Conservation (phyloP, 2,329 filamentous ascomycete genomes). For the Talaromyces sp. region DNA sequence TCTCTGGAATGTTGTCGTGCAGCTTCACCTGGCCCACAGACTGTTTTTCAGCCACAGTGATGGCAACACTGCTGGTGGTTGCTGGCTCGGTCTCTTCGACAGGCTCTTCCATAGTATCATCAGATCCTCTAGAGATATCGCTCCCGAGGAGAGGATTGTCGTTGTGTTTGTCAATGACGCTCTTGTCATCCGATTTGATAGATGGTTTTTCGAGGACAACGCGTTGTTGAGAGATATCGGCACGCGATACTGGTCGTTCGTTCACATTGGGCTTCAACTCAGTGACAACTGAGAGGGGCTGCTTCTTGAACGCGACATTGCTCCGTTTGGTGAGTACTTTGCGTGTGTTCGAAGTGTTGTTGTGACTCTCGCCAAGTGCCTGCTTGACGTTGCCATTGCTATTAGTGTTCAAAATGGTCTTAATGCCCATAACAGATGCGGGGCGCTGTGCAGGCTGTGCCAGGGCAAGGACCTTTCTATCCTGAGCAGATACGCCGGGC, state of each 20-base stretch:
- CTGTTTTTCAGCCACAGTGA: slow-evolving; percentile 2
- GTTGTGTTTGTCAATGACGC: not conserved
- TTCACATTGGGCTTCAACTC: slow-evolving; percentile 29
- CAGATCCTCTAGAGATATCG: not conserved
- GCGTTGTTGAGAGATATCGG: not conserved
- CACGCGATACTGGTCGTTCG: slow-evolving; percentile 28
- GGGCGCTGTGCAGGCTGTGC: slow-evolving; percentile 63
- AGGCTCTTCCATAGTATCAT: slow-evolving; percentile 4
- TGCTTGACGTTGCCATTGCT: slow-evolving; percentile 34
- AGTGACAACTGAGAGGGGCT: slow-evolving; percentile 32
- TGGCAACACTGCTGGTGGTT: not conserved
- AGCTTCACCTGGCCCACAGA: slow-evolving; percentile 1
- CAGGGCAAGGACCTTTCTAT: slow-evolving; percentile 48
- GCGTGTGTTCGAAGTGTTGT: slow-evolving; percentile 39
- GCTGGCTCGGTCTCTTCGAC: not conserved
- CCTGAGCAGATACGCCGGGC: slow-evolving; percentile 24
- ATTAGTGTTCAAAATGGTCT: slow-evolving; percentile 36
- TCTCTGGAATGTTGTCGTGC: slow-evolving; percentile 17
- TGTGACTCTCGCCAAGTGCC: slow-evolving; percentile 25
- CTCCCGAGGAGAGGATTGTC: not conserved
- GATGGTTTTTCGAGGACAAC: not conserved
- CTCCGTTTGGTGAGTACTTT: slow-evolving; percentile 52
- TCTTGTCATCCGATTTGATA: not conserved
- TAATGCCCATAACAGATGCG: slow-evolving; percentile 40
- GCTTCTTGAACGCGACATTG: slow-evolving; percentile 56